Percentiles rank a stretch among this genome's conserved stretches.
These are phyloP conservation scores for Tuber magnatum DNA, from an alignment of 495 filamentous ascomycete genomes.

Conservation along the genomic window DNA sequence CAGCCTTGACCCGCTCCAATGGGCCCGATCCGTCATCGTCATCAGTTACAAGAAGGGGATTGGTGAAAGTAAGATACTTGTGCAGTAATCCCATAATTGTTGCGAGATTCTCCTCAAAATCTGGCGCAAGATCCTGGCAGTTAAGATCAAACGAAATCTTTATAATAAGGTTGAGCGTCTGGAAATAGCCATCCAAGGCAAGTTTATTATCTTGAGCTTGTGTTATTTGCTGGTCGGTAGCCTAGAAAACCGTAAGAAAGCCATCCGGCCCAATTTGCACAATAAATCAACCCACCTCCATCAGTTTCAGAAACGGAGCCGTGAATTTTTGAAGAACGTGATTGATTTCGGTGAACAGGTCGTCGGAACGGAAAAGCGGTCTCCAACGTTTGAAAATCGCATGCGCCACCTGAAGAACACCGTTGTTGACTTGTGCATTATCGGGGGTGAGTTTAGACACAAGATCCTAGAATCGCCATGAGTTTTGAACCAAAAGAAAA, in stretches of 20 bases:
- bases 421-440: slow-evolving; percentile 75
- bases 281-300: slow-evolving; percentile 51
- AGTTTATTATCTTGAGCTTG: slow-evolving; percentile 66
- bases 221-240: slow-evolving; percentile 67
- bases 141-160: slow-evolving; percentile 93
- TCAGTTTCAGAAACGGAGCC: slow-evolving; percentile 67
- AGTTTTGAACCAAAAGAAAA: slow-evolving; percentile 3
- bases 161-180: slow-evolving; percentile 74
- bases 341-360: slow-evolving; percentile 84
- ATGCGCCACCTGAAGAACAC: slow-evolving; percentile 92
- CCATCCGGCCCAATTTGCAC: not conserved
- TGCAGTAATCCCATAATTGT: slow-evolving; percentile 70
- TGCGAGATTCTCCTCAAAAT: slow-evolving; percentile 69
- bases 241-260: slow-evolving; percentile 19
- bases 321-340: slow-evolving; percentile 83
- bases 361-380: slow-evolving; percentile 83
- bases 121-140: slow-evolving; percentile 88
- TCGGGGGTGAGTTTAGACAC: slow-evolving; percentile 73
- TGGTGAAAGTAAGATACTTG: slow-evolving; percentile 89
- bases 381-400: slow-evolving; percentile 97
- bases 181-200: slow-evolving; percentile 64
- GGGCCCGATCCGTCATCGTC: slow-evolving; percentile 81
- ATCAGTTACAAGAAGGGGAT: slow-evolving; percentile 66
- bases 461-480: slow-evolving; percentile 56
- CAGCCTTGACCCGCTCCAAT: slow-evolving; percentile 77